Evolutionary conservation across 2,329 filamentous ascomycete species (phyloP).

Genomic region (Trichophyton rubrum): DNA sequence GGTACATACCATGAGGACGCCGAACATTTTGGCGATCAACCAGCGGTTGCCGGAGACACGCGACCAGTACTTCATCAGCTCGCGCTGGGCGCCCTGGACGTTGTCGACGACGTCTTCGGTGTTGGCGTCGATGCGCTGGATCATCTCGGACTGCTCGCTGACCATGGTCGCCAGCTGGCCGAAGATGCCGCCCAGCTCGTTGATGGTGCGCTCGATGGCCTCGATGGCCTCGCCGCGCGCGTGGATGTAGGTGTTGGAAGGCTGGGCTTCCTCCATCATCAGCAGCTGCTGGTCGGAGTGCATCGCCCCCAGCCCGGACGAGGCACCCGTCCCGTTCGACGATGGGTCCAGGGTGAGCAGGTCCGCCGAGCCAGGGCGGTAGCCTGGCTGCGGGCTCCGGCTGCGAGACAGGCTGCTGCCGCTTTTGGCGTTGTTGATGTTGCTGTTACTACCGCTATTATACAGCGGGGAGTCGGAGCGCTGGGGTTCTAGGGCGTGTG

Average conservation of each 20-base stretch:
- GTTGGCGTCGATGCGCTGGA: constrained; percentile 92
- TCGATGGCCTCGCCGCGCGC: constrained; percentile 93
- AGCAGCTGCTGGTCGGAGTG: constrained; percentile 77
- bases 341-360: constrained; percentile 69
- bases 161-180: constrained; percentile 94
- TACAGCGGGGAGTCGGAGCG: constrained; percentile 80
- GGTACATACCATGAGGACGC: constrained; percentile 62
- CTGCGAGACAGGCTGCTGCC: constrained; percentile 46
- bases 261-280: constrained; percentile 84
- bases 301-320: constrained; percentile 10
- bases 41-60: constrained; percentile 89
- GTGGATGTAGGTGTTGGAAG: constrained; percentile 73
- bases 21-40: constrained; percentile 71
- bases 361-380: constrained; percentile 44
- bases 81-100: constrained; percentile 88
- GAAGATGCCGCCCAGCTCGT: constrained; percentile 83
- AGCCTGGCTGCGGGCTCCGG: constrained; percentile 49
- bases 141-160: constrained; percentile 93
- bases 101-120: constrained; percentile 98
- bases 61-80: constrained; percentile 94
- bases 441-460: constrained; percentile 28
- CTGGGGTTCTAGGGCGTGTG: constrained; percentile 51
- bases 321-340: constrained; percentile 29
- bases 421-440: too few species aligned
- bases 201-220: constrained; percentile 89